A percentile compares a stretch with the other conserved stretches of the same genome.
These are phyloP conservation scores for Alternaria sp. DNA, from an alignment of 2,329 filamentous ascomycete genomes.

Conservation along the genomic window DNA sequence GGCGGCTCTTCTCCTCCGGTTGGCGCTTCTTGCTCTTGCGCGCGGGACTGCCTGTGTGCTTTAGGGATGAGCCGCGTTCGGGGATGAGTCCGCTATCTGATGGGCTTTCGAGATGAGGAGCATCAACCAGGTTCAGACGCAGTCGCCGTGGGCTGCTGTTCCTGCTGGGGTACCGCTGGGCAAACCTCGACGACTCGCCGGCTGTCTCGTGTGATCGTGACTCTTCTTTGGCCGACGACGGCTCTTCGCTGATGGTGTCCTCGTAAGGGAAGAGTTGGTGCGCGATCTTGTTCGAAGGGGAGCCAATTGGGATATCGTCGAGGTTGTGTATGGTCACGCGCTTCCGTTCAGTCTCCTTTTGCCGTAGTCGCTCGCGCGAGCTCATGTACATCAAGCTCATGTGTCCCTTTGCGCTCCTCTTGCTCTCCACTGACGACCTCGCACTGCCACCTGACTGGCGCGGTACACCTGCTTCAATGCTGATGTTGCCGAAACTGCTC, in stretches of 20 bases:
- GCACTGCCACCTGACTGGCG: constrained; percentile 43
- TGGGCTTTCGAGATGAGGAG: constrained; percentile 36
- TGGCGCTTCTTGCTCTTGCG: constrained; percentile 43
- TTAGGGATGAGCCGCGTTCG: constrained; percentile 46
- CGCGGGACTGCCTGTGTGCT: constrained; percentile 45
- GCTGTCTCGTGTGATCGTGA: constrained; percentile 16
- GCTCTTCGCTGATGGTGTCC: constrained; percentile 52
- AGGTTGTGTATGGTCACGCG: constrained; percentile 57
- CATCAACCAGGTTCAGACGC: constrained; percentile 38
- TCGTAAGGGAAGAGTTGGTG: constrained; percentile 44
- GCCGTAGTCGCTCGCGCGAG: constrained; percentile 72
- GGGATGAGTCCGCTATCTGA: constrained; percentile 45
- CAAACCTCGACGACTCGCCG: constrained; percentile 40
- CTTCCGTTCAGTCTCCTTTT: constrained; percentile 69
- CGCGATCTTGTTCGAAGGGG: constrained; percentile 34
- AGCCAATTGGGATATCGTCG: constrained; percentile 50
- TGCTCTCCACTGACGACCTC: constrained; percentile 48
- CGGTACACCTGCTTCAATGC: constrained; percentile 48
- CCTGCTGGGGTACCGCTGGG: constrained; percentile 43
- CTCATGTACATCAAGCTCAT: constrained; percentile 76
- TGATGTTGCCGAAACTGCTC: constrained; percentile 54
- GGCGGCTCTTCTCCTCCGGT: constrained; percentile 34
- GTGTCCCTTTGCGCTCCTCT: constrained; percentile 50
- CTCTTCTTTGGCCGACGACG: constrained; percentile 27
- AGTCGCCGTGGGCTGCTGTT: constrained; percentile 45